phyloP scores from a whole-genome alignment of 352 stramenopile genomes.

The Phytopythium litorale region DNA sequence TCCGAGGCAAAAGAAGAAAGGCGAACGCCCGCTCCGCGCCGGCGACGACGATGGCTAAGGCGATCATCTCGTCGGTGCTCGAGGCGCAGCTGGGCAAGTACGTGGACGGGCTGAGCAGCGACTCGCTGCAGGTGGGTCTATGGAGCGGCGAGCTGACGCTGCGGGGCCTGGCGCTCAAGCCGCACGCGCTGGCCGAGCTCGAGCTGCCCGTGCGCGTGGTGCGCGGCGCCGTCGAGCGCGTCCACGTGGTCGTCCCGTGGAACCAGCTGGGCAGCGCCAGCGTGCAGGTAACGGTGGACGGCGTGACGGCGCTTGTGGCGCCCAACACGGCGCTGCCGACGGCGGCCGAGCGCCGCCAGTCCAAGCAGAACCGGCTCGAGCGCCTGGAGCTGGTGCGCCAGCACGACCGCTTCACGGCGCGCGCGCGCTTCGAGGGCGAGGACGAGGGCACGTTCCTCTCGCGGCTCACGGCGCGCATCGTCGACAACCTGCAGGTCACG shows the following conservation, averaged over 20 bases:
- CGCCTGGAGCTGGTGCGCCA: conserved; percentile 65
- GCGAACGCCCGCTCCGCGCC: not conserved
- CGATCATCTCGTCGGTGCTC: conserved; percentile 70
- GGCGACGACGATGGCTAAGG: conserved; percentile 37
- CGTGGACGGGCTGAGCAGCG: conserved; percentile 65
- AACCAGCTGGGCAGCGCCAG: conserved; percentile 78
- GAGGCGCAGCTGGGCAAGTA: conserved; percentile 83
- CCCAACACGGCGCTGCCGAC: conserved; percentile 55
- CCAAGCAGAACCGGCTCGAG: conserved; percentile 60
- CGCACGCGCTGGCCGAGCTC: conserved; percentile 73
- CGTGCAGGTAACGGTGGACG: conserved; percentile 71
- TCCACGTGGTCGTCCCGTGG: conserved; percentile 83
- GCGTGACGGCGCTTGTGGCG: conserved; percentile 62
- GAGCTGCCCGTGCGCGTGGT: conserved; percentile 66
- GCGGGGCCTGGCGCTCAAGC: conserved; percentile 67
- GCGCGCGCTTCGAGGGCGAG: conserved; percentile 32
- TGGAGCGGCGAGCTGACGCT: conserved; percentile 83
- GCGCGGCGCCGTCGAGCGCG: conserved; percentile 48
- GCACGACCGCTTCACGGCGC: conserved; percentile 54
- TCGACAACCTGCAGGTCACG: conserved; percentile 78
- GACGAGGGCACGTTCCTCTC: conserved; percentile 82
- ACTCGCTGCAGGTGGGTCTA: conserved; percentile 79
- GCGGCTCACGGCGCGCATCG: conserved; percentile 66
- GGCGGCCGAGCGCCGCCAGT: conserved; percentile 44
- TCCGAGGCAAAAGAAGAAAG: too few species aligned